Conservation (phyloP, 148 eudicot genomes). For the Chenopodium quinoa region DNA sequence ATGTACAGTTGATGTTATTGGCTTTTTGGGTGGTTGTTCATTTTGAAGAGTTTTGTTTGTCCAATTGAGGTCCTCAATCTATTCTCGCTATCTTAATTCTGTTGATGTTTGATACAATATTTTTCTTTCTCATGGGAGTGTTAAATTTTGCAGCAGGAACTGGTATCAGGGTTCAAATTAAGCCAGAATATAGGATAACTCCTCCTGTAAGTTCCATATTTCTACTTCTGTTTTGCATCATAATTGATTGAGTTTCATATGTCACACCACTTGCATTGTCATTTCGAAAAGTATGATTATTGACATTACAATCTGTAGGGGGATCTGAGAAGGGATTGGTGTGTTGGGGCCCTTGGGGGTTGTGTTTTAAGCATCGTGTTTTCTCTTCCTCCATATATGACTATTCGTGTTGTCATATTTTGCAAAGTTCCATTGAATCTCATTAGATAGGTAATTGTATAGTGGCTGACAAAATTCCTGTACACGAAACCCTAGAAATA, state of each 20-base stretch:
- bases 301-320: no score
- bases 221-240: background rate
- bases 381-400: background rate
- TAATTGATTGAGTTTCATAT: background rate
- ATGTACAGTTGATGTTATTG: background rate
- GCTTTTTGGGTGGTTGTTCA: background rate
- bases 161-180: slow-evolving; percentile 76
- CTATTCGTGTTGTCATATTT: background rate
- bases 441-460: background rate
- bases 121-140: background rate
- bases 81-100: background rate
- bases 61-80: background rate
- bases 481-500: no score
- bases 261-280: background rate
- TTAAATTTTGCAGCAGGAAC: slow-evolving; percentile 59
- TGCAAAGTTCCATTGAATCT: background rate
- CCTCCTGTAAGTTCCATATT: slow-evolving; percentile 67
- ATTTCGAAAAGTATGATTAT: background rate
- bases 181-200: slow-evolving; percentile 75
- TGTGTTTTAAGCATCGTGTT: background rate
- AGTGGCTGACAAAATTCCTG: background rate
- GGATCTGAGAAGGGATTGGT: no score
- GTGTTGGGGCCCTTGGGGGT: no score
- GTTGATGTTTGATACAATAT: background rate
- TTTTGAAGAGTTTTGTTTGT: background rate